Evolutionary conservation across 148 eudicot genomes (phyloP), one percentile per base, ranked within the genome.

Genomic region (Rhododendron griersonianum): DNA sequence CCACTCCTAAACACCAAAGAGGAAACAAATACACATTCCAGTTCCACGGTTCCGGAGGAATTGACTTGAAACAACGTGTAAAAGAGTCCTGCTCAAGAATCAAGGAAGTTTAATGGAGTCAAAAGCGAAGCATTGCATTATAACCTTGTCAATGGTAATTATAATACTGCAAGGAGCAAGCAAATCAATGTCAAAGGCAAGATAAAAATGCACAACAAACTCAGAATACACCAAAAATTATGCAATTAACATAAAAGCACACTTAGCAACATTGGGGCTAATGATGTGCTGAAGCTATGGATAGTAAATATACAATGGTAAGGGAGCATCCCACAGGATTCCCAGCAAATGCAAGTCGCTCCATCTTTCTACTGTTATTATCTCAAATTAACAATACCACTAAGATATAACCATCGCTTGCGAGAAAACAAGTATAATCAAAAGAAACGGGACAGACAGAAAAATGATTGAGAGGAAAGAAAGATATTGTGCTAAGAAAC

Each of bases 41-140:
- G 89, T 98, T 95, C 99, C 99, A 98, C 14, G 99, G 98, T 88
- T 98, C 99, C 35, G 98, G 95, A 84, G 98, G 92, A 91, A 91
- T 98, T 65, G 99, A 98, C 93, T 98, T 98, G 92, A 98, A 98
- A 91, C 99, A 98, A 63, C 98, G 95, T 0, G 99, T 98, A 90
- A 98, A 98, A 84, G 99, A 94, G 85, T 98, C 99, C 99, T 98
- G 93, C 61, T 87, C 83, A 89, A 71, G 80, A 57, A 88, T 13
- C 41, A 89, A 44, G 30, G 76, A 87, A 59, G 1, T 25, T 44
- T 79, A 80, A 59, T 77, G 73, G 77, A 37, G 45, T 53, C 47
- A 39, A 14, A 87, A 48, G 35, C 21, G 30, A 84, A 84, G 51
- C 35, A 73, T 9, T 84, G 55, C 44, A 67, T 7, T 57, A 67